Evolutionary conservation across 73 alveolate species (phyloP).

Genomic region (Effrenium voratum): DNA sequence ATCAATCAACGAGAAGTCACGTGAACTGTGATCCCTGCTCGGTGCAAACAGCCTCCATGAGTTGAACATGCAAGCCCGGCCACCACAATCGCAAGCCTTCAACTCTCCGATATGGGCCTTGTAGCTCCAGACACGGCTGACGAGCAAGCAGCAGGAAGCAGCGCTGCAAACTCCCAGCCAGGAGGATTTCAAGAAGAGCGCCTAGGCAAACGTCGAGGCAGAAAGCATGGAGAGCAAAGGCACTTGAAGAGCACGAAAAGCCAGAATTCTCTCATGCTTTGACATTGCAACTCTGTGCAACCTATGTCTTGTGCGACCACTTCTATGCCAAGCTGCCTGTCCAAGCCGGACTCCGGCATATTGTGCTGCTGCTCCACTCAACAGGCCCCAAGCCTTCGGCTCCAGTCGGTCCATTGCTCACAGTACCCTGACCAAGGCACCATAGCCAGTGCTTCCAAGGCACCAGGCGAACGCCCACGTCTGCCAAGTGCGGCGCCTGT

Average conservation of each 20-base stretch:
- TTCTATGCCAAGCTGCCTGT: neutral
- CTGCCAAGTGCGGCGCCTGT: slow-evolving; percentile 76
- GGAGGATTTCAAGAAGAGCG: slow-evolving; percentile 32
- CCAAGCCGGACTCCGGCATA: slow-evolving; percentile 50
- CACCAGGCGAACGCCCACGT: slow-evolving; percentile 83
- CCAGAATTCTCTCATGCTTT: neutral
- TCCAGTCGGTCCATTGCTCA: neutral
- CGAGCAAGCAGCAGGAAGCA: neutral
- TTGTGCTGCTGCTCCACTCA: slow-evolving; percentile 56
- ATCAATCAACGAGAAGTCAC: no score
- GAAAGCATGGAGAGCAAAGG: neutral
- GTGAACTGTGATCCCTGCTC: no score
- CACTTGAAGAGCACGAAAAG: neutral
- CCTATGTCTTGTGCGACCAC: no score
- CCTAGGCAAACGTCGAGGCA: slow-evolving; percentile 17
- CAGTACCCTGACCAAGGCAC: neutral
- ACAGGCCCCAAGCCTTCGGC: slow-evolving; percentile 73
- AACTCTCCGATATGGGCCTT: no score
- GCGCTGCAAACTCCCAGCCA: slow-evolving; percentile 50
- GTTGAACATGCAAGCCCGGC: no score
- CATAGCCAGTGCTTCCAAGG: neutral
- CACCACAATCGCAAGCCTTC: no score
- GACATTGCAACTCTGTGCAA: no score
- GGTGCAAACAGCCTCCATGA: no score
- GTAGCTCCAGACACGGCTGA: neutral